Base-by-base conservation (phyloP, 208 protist genomes). In the Vickermania ingenoplastis region DNA sequence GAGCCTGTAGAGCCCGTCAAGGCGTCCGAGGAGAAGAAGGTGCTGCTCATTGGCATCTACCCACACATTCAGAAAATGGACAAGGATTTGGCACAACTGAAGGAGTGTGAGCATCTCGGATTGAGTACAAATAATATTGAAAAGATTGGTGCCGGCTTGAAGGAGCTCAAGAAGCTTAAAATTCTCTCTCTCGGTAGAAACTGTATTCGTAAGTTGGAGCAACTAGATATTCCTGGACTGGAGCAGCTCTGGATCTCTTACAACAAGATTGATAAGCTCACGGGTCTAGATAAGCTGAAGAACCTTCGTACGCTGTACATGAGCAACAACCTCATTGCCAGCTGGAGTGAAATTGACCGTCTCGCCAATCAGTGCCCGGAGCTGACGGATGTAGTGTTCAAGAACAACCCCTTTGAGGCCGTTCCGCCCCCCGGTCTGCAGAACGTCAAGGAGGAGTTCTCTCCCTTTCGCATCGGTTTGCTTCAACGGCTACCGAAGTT, bases 171-270 rank as follows among this genome's bases (percentile, higher is more conserved):
- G 65, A 89, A 92, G 26, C 61, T 97, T 0, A 91, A 96, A 73
- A 86, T 97, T 21, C 72, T 98, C 2, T 97, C 92, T 3, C 82
- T 98, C 3, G 91, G 87, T 13, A 81, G 96, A 41, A 98, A 98
- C 79, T 72, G 63, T 31, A 95, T 98, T 55, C 97, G 97, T 54
- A 97, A 97, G 75, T 63, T 98, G 26, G 92, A 97, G 78, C 91
- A 96, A 60, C 81, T 98, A 3, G 95, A 98, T 60, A 65, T 91
- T 25, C 84, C 78, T 22, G 92, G 94, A 56, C 79, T 98, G n/a
- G 73, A 96, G 71, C 81, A 98, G 75, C 76, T 98, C 26, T 98
- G 95, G 96, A 63, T 97, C 1, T 97, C 92, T 11, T 98, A 98
- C 75, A 98, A 98, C 80, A 82, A 94, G 27, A 96, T 98, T 41